Evolutionary conservation across 257 asterid genomes (phyloP).

Genomic region (Penstemon davidsonii): DNA sequence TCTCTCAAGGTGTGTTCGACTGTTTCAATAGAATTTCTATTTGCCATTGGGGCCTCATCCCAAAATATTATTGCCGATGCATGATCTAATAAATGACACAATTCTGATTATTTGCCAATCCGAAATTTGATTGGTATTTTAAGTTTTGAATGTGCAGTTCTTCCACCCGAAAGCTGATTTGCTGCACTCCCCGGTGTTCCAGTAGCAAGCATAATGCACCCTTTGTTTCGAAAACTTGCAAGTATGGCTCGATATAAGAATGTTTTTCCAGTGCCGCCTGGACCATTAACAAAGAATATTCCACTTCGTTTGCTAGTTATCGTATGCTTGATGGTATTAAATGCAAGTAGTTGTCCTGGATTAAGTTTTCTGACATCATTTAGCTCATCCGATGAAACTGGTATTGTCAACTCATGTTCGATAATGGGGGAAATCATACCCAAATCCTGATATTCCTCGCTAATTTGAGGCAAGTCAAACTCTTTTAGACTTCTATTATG

Average conservation of each 20-base stretch:
- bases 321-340: neutral
- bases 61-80: too few species aligned
- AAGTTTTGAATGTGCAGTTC: too few species aligned
- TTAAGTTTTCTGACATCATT: neutral
- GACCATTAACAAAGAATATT: neutral
- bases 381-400: neutral
- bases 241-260: neutral
- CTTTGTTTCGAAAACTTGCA: neutral
- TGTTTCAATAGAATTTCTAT: neutral
- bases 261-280: neutral
- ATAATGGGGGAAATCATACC: neutral
- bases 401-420: neutral
- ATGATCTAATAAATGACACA: too few species aligned
- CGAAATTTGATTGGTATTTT: too few species aligned
- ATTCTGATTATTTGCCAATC: too few species aligned
- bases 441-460: neutral
- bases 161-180: too few species aligned
- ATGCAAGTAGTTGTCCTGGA: neutral
- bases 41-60: too few species aligned
- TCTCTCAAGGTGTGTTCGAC: neutral
- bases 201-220: neutral
- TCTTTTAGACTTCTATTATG: neutral
- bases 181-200: neutral
- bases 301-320: neutral
- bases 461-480: neutral